phyloP scores from a whole-genome alignment of 2,329 filamentous ascomycete genomes.

The Fusarium pseudoanthophilum region DNA sequence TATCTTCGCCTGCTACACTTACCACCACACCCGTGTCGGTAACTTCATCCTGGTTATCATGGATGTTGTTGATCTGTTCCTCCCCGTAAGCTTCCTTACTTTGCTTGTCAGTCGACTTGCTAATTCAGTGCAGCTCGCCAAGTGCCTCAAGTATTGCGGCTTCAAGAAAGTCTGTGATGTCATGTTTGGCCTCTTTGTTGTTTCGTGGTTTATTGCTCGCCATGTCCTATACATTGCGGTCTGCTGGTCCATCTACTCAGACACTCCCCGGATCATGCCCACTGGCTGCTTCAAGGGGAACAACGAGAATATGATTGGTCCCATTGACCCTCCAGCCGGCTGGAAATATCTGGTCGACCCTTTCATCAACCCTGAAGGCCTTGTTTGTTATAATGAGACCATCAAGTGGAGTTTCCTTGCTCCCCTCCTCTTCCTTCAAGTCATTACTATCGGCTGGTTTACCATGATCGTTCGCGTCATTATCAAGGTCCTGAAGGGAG shows the following conservation, averaged over 20 bases:
- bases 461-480: slow-evolving; percentile 87
- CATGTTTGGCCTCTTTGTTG: slow-evolving; percentile 85
- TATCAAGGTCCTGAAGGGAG: slow-evolving; percentile 79
- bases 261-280: slow-evolving; percentile 46
- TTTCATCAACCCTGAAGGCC: slow-evolving; percentile 75
- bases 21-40: slow-evolving; percentile 86
- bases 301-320: slow-evolving; percentile 64
- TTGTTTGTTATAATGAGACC: slow-evolving; percentile 81
- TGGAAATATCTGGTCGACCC: slow-evolving; percentile 76
- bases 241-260: slow-evolving; percentile 72
- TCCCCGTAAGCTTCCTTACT: slow-evolving; percentile 82
- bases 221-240: slow-evolving; percentile 83
- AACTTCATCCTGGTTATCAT: slow-evolving; percentile 91
- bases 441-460: slow-evolving; percentile 88
- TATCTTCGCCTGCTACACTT: slow-evolving; percentile 84
- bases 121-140: slow-evolving; percentile 78
- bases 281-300: slow-evolving; percentile 77
- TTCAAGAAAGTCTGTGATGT: slow-evolving; percentile 81
- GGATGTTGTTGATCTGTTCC: slow-evolving; percentile 90
- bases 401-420: slow-evolving; percentile 82
- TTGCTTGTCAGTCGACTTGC: slow-evolving; percentile 74
- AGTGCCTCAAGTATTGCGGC: slow-evolving; percentile 91
- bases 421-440: slow-evolving; percentile 81
- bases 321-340: slow-evolving; percentile 61
- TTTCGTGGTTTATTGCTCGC: slow-evolving; percentile 84